These are phyloP conservation scores for Myxozyma geophila DNA, from an alignment of 805 yeast genomes.

Conservation along the genomic window DNA sequence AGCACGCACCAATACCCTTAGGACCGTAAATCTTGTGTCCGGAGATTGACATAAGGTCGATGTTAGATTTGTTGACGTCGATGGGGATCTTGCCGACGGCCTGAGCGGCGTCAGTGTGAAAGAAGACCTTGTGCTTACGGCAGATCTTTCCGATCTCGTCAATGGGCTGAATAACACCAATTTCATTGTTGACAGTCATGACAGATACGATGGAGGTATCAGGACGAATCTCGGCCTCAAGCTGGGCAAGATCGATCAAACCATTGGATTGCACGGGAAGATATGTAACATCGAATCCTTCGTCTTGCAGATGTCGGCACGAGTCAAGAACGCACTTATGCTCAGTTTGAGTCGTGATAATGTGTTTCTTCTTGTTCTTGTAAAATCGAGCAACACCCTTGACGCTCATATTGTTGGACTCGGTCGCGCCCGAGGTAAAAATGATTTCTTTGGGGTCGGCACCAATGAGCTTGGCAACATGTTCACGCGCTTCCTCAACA, in stretches of 20 bases:
- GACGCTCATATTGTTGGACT: constrained; percentile 89
- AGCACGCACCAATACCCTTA: constrained; percentile 95
- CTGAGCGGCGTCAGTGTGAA: constrained; percentile 98
- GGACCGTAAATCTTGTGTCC: constrained; percentile 98
- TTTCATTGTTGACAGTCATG: constrained; percentile 98
- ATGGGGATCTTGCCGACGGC: constrained; percentile 92
- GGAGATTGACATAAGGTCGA: constrained; percentile 90
- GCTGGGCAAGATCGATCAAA: constrained; percentile 71
- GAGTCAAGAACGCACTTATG: constrained; percentile 99
- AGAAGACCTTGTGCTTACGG: constrained; percentile 83
- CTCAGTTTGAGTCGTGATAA: constrained; percentile 95
- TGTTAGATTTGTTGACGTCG: constrained; percentile 91
- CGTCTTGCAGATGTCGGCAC: constrained; percentile 91
- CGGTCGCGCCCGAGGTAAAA: constrained; percentile 98
- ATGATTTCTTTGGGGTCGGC: constrained; percentile 98
- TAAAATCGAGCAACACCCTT: constrained; percentile 97
- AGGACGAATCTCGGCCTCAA: constrained; percentile 82
- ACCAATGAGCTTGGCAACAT: constrained; percentile 80
- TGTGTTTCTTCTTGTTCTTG: constrained; percentile 85
- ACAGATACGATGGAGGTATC: constrained; percentile 89
- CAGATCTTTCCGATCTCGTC: constrained; percentile 92
- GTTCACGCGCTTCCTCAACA: constrained; percentile 82
- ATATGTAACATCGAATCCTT: constrained; percentile 95
- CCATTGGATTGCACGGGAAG: constrained; percentile 84
- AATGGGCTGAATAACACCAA: constrained; percentile 95